phyloP scores from a whole-genome alignment of 179 eudicot genomes.

The Carnegiea gigantea region DNA sequence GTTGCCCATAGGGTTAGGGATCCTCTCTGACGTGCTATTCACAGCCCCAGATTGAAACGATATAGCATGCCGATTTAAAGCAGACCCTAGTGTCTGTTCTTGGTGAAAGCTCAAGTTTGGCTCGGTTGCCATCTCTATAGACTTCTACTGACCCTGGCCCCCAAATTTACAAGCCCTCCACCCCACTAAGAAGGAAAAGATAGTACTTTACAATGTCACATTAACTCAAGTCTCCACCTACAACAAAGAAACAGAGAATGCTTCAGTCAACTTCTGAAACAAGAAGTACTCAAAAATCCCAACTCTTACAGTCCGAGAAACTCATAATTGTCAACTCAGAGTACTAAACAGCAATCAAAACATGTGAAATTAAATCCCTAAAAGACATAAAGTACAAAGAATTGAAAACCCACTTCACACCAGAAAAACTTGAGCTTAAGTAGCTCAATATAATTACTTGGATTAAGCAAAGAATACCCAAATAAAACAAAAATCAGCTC shows the following conservation, averaged over 20 bases:
- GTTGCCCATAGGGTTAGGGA: constrained; percentile 48
- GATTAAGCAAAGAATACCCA: neutral
- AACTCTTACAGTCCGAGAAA: neutral
- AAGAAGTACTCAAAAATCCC: neutral
- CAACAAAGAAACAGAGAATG: constrained; percentile 18
- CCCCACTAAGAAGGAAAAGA: constrained; percentile 5
- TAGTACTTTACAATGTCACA: constrained; percentile 24
- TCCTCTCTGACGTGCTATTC: constrained; percentile 56
- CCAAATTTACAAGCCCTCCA: constrained; percentile 18
- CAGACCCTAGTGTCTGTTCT: constrained; percentile 43
- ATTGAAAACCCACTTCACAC: neutral
- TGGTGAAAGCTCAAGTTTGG: constrained; percentile 57
- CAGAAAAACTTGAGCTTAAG: neutral
- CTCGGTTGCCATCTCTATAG: constrained; percentile 52
- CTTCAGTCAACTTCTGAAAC: constrained; percentile 11
- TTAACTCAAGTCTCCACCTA: constrained; percentile 27
- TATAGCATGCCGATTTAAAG: constrained; percentile 52
- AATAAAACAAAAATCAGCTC: neutral
- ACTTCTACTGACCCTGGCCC: neutral
- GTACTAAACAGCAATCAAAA: neutral
- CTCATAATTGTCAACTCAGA: neutral
- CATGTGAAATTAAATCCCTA: neutral
- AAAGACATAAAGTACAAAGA: neutral
- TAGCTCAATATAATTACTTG: neutral
- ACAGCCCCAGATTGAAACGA: constrained; percentile 66